Base-by-base conservation (phyloP, 257 asterid species). In the Coffea canephora region DNA sequence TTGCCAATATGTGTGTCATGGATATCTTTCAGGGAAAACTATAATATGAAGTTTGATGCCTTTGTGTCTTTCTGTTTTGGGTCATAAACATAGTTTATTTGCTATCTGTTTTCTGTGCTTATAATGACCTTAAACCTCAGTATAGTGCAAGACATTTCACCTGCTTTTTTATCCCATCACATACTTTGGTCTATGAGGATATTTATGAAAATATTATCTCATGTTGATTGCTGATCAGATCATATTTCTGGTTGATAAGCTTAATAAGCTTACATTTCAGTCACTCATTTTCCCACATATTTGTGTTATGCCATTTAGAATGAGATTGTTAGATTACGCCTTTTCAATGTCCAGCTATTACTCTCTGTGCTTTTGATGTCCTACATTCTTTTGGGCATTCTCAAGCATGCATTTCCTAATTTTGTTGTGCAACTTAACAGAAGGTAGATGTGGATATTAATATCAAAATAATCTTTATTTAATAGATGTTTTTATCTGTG, bases 401-500 rank as follows among this genome's bases (percentile, higher is more conserved):
- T 10, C 36, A 25, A 72, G 55, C 46, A 49, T 7, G 19, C 5
- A 15, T 50, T 18, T 27, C 9, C 46, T 15, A 25, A 25, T 52
- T 45, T 31, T n/a, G 12, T 31, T 52, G 59, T 6, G 46, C 43
- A 39, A 59, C 46, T 39, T 39, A 71, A 43, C 75, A 23, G 3
- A 43, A 25, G 27, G 74, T 6, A 21, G 75, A 21, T 71, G 5
- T 71, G 23, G 68, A 3, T 5, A 25, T 62, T 62, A 39, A 31
- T 31, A 36, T 69, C 8, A 36, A 3, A 43, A 46, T 50, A 23
- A 6, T 36, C 13, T 52, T 0, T 78, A 18, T 27, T 39, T 48
- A 6, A 43, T 73, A 19, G 69, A 31, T 34, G 19, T 27, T 49
- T 66, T 62, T 73, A 11, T 68, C 73, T 78, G 21, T 85, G 83